phyloP scores from a whole-genome alignment of 1,139 yeast genomes.

The Geotrichum macrosporum region DNA sequence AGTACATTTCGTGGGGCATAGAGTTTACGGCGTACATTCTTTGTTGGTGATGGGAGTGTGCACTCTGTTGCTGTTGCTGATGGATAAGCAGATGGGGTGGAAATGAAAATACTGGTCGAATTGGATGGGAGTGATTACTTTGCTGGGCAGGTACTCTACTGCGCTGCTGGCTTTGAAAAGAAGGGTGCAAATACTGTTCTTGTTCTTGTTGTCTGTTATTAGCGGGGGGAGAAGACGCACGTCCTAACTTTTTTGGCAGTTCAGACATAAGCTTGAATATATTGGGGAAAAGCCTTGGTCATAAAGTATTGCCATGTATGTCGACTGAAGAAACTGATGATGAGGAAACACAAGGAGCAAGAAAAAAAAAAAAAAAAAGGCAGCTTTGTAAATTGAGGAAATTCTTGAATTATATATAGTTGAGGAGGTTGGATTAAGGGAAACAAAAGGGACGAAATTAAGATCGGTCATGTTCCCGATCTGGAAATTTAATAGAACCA shows the following conservation, averaged over 20 bases:
- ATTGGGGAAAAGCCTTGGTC: not conserved
- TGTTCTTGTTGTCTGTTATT: not conserved
- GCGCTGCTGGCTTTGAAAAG: conserved; percentile 9
- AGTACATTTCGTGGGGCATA: conserved; percentile 2
- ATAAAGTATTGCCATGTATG: not conserved
- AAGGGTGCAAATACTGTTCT: conserved; percentile 6
- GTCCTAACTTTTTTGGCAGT: conserved; percentile 9
- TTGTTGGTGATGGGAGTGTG: not conserved
- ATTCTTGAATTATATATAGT: not conserved
- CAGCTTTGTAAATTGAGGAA: not conserved
- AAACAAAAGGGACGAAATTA: conserved; percentile 1
- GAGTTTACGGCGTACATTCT: conserved; percentile 5
- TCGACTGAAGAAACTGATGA: not conserved
- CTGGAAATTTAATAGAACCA: not conserved
- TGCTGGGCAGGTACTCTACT: not conserved
- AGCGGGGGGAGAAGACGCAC: conserved; percentile 3
- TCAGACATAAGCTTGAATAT: conserved; percentile 2
- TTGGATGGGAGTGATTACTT: not conserved
- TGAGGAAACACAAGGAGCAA: not conserved
- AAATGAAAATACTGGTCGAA: not conserved
- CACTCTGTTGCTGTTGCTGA: too few relatives aligned
- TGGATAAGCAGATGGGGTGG: not conserved
- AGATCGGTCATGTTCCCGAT: not conserved
- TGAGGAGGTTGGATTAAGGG: not conserved
- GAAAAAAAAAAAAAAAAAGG: not conserved